Evolutionary conservation across 305 asterid genomes (phyloP).

Genomic region (Plantago coronopus): DNA sequence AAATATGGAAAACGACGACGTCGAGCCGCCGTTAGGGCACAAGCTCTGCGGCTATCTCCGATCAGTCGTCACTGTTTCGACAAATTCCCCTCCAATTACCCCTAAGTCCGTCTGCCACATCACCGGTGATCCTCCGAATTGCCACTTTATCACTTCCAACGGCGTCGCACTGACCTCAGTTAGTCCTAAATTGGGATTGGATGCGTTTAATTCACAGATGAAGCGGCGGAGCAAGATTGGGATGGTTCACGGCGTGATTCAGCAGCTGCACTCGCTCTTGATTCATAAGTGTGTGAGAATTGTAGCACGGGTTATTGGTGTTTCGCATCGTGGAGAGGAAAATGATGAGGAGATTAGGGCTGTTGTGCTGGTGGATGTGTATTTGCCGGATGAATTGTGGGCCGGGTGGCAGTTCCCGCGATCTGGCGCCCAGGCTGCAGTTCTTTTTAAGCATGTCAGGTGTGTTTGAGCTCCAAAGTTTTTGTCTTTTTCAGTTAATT

Average conservation of each 20-base stretch:
- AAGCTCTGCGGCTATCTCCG: constrained; percentile 77
- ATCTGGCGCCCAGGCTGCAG: constrained; percentile 55
- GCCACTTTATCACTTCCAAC: constrained; percentile 36
- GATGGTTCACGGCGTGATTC: constrained; percentile 75
- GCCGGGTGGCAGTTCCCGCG: constrained; percentile 88
- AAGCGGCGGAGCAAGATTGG: constrained; percentile 62
- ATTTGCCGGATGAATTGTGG: constrained; percentile 72
- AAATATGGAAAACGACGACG: constrained; percentile 38
- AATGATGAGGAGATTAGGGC: constrained; percentile 42
- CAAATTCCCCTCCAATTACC: constrained; percentile 28
- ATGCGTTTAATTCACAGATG: constrained; percentile 25
- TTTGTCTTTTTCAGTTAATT: not conserved
- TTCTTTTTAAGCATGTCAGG: constrained; percentile 84
- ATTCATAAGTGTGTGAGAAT: constrained; percentile 54
- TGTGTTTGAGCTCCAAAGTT: constrained; percentile 15
- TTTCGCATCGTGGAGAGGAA: constrained; percentile 27
- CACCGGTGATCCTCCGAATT: constrained; percentile 34
- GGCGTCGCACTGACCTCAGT: constrained; percentile 47
- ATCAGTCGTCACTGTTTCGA: constrained; percentile 37
- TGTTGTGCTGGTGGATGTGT: constrained; percentile 71
- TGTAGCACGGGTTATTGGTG: constrained; percentile 45
- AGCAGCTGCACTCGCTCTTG: constrained; percentile 56
- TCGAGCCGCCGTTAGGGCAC: constrained; percentile 36
- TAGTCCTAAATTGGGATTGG: constrained; percentile 18
- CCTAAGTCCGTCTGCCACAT: constrained; percentile 45